A percentile compares a stretch with the other conserved stretches of the same genome.
Conservation (phyloP, 1,139 yeast genomes). For the Yamadazyma songkhlaensis region DNA sequence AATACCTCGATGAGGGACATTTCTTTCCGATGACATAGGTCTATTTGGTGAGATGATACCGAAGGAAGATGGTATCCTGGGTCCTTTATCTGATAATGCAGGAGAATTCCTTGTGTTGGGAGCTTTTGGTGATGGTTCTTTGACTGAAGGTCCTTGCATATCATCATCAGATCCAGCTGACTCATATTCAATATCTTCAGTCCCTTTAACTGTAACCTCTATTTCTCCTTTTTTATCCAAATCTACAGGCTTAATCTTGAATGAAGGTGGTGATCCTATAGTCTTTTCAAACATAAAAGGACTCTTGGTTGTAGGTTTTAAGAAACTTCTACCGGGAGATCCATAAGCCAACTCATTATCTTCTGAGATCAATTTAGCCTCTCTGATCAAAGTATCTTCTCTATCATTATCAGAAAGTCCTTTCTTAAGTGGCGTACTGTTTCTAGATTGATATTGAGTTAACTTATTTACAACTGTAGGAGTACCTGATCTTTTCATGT, state of each 20-base stretch:
- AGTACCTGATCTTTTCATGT: slow-evolving; percentile 9
- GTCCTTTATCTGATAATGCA: no score
- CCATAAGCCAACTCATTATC: slow-evolving; percentile 19
- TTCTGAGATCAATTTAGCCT: slow-evolving; percentile 19
- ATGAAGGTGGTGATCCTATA: slow-evolving; percentile 3
- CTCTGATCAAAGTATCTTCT: slow-evolving; percentile 16
- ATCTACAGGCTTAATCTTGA: slow-evolving; percentile 1
- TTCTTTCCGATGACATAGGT: no score
- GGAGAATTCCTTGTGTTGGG: neutral
- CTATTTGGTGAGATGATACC: no score
- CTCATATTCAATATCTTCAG: slow-evolving; percentile 19
- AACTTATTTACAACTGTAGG: slow-evolving; percentile 9
- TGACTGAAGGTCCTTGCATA: no score
- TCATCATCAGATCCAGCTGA: slow-evolving; percentile 17
- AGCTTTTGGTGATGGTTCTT: neutral
- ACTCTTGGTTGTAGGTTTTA: slow-evolving; percentile 8
- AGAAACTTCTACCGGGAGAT: slow-evolving; percentile 4
- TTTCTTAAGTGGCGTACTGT: slow-evolving; percentile 18
- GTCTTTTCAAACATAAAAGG: neutral
- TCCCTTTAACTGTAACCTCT: neutral
- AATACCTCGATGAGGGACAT: no score
- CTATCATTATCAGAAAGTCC: slow-evolving; percentile 6
- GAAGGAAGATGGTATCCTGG: no score
- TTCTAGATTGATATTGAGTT: slow-evolving; percentile 13
- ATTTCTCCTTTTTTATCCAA: slow-evolving; percentile 1